Evolutionary conservation across 1,284 basidiomycete species (phyloP).

Genomic region (Microbotryum lychnidis-dioicae): DNA sequence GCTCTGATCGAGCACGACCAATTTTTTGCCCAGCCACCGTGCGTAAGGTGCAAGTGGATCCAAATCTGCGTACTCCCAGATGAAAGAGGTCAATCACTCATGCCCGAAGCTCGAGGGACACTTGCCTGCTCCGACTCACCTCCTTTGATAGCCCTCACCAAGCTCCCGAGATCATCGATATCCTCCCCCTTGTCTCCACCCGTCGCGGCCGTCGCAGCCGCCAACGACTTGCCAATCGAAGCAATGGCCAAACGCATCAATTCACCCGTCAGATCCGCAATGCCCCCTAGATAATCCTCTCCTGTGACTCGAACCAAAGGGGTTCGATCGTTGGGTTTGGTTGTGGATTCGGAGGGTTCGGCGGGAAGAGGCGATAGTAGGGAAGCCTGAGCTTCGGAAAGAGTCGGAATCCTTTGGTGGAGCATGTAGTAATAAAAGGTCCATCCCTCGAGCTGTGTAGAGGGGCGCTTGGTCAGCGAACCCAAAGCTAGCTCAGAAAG

Average conservation of each 20-base stretch:
- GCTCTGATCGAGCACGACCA: conserved; percentile 71
- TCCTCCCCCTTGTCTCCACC: conserved; percentile 41
- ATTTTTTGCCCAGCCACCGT: conserved; percentile 74
- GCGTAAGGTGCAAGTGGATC: conserved; percentile 62
- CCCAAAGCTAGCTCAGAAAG: conserved; percentile 11
- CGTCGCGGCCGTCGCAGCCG: conserved; percentile 55
- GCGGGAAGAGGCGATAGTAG: conserved; percentile 5
- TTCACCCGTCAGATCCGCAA: conserved; percentile 91
- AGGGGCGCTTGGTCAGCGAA: not conserved
- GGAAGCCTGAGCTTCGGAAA: conserved; percentile 20
- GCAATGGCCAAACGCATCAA: conserved; percentile 88
- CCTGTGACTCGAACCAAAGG: conserved; percentile 42
- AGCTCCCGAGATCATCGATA: conserved; percentile 67
- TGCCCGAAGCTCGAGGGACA: not conserved
- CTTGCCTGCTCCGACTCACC: conserved; percentile 12
- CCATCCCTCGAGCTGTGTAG: conserved; percentile 76
- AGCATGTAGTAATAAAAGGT: conserved; percentile 77
- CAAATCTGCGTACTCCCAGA: conserved; percentile 50
- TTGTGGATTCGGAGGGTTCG: not conserved
- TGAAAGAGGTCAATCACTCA: not conserved
- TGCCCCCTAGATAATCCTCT: conserved; percentile 81
- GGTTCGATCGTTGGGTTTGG: not conserved
- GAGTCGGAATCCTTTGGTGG: conserved; percentile 53
- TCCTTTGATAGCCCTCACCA: conserved; percentile 46
- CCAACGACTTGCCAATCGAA: conserved; percentile 33